Base-by-base conservation (phyloP, 2,329 filamentous ascomycete genomes). In the Mollisia scopiformis region DNA sequence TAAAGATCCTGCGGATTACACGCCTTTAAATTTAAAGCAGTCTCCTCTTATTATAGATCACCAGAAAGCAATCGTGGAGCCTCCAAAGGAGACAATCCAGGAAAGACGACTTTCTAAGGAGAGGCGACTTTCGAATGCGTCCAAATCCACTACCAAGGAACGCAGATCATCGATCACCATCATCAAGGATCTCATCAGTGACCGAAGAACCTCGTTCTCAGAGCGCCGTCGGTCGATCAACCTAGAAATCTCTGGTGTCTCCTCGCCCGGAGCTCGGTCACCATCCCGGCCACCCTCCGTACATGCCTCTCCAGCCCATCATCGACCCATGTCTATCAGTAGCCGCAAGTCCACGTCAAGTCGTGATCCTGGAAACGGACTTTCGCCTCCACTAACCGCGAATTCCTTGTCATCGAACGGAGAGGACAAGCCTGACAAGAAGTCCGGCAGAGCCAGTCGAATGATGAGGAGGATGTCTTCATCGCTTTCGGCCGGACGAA, bases 401-500 rank as follows among this genome's bases (percentile, higher is more conserved):
- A 76, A 61, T 60, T 76, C 47, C 77, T 76, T 56, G 55, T 77
- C 57, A 69, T 76, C 41, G 74, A 78, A 46, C n/a, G 58, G 60
- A 58, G 70, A 86, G 80, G 74, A 84, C 77, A 72, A 79, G 77
- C 49, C 84, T 77, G 65, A 81, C 81, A 69, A 84, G 84, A 62
- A 88, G 81, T 68, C 82, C 10, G 70, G 62, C 51, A 67, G 71
- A 52, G 65, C 72, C 47, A 71, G 64, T 46, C 70, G 88, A 28
- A 80, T 90, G 67, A 82, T 90, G 71, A 86, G 86, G 69, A 82
- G 87, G 58, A 88, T 90, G 84, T 87, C 84, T n/a, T 83, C 82
- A 21, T 80, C 83, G 14, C 77, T 78, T 27, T 72, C 81, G 28
- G 76, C 80, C 4, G 79, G 74, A 64, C 72, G 76, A n/a, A 74